Base-by-base conservation (phyloP, 2,329 filamentous ascomycete species). In the Arthrinium phaeospermum region DNA sequence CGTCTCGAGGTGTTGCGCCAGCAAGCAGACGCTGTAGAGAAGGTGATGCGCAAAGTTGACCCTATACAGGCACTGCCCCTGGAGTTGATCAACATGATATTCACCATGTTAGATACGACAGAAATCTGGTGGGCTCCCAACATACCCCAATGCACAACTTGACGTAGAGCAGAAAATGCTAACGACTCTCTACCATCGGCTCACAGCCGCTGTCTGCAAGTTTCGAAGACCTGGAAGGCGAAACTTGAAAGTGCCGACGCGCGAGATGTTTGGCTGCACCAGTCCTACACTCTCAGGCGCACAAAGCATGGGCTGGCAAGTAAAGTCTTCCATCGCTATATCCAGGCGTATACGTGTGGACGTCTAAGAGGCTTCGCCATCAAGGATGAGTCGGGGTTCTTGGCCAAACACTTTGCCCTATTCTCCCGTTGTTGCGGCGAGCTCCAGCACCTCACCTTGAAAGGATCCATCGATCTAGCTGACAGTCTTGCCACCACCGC, bases 1-100 rank as follows among this genome's bases (percentile, higher is more conserved):
- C 71, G 77, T 27, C 71, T 80, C 14, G 19, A 69, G 12, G 77
- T 78, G 46, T 22, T 70, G 68, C 68, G 68, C 14, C 16, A 10
- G 68, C 68, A 70, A 57, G 68, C 68, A n/a, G n/a, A 44, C 13
- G 30, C 37, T 12, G 68, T 70, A 14, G 46, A 51, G 37, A 47
- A 41, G 6, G 68, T n/a, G 37, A 47, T 70, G n/a, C 47, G n/a
- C 30, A 70, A 57, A 51, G 34, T 70, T 51, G 68, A 70, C 19
- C 68, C 68, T 1, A 44, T 80, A 1, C 24, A 46, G 0, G 71
- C 57, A 5, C 69, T 80, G 22, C 79, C 79, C n/a, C 24, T 76
- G 6, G 79, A 80, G 71, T 72, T 80, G 30, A 69, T 76, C 10
- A 57, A 41, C 51, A 77, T 79, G 74, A 75, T 79, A 34, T 77